These are phyloP conservation scores for Lodderomyces pseudojiufengensis DNA, from an alignment of 1,139 yeast species.

Conservation along the genomic window DNA sequence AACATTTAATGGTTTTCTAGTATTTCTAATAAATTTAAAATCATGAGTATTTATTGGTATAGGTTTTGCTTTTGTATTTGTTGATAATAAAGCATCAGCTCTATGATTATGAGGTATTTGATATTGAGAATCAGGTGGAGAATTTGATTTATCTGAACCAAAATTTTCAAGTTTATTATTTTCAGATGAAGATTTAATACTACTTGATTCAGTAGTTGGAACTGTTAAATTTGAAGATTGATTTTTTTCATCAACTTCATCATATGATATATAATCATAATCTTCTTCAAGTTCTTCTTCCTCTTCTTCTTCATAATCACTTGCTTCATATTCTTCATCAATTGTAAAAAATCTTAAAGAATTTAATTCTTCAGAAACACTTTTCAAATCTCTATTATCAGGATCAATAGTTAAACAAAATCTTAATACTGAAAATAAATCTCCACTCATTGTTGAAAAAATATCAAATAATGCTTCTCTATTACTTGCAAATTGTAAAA, in stretches of 20 bases:
- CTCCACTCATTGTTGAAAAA: slow-evolving; percentile 85
- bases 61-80: slow-evolving; percentile 39
- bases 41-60: slow-evolving; percentile 36
- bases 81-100: slow-evolving; percentile 45
- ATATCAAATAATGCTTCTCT: slow-evolving; percentile 91
- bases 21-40: slow-evolving; percentile 42
- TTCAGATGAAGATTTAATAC: slow-evolving; percentile 3
- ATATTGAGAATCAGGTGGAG: slow-evolving; percentile 5
- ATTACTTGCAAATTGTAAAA: slow-evolving; percentile 80
- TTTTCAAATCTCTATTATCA: slow-evolving; percentile 64
- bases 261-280: slow-evolving; percentile 6
- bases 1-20: slow-evolving; percentile 61
- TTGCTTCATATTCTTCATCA: slow-evolving; percentile 67
- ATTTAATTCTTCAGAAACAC: slow-evolving; percentile 57
- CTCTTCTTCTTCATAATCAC: slow-evolving; percentile 44
- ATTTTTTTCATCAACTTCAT: slow-evolving; percentile 8
- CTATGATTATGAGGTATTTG: slow-evolving; percentile 40
- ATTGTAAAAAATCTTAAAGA: slow-evolving; percentile 70
- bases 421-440: slow-evolving; percentile 78
- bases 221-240: background rate
- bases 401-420: slow-evolving; percentile 84
- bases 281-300: slow-evolving; percentile 27
- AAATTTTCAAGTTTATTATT: slow-evolving; percentile 6
- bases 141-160: slow-evolving; percentile 4
- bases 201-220: background rate